phyloP scores from a whole-genome alignment of 2,329 filamentous ascomycete species.

The Dactylonectria macrodidyma region DNA sequence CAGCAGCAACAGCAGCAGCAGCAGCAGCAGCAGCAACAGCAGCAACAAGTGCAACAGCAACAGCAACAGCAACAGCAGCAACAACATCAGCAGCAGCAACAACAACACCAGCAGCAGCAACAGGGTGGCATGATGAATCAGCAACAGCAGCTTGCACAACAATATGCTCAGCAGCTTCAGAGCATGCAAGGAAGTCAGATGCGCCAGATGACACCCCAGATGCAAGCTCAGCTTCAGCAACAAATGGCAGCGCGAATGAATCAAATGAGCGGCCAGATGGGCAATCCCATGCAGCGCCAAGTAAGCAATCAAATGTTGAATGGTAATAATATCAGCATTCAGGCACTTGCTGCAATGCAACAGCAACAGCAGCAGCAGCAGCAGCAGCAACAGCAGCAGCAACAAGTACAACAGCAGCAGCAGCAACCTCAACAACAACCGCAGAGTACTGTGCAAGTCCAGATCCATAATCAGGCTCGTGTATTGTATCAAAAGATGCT shows the following conservation, averaged over 20 bases:
- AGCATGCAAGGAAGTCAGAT: constrained; percentile 56
- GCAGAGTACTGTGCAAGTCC: constrained; percentile 49
- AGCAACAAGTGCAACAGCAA: constrained; percentile 46
- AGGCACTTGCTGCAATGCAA: constrained; percentile 57
- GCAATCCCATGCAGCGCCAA: constrained; percentile 51
- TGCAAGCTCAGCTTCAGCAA: constrained; percentile 55
- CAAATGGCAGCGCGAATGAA: constrained; percentile 55
- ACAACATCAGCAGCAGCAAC: constrained; percentile 50
- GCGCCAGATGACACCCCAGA: constrained; percentile 53
- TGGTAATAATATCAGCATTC: constrained; percentile 57
- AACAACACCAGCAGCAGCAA: constrained; percentile 47
- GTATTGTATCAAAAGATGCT: constrained; percentile 59
- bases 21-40: constrained; percentile 49
- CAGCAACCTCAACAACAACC: constrained; percentile 50
- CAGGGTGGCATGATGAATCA: constrained; percentile 59
- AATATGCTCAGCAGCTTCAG: constrained; percentile 61
- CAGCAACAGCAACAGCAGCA: constrained; percentile 53
- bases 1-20: constrained; percentile 49
- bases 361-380: constrained; percentile 55
- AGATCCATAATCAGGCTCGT: constrained; percentile 53
- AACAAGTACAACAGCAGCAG: constrained; percentile 51
- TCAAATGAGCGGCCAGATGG: constrained; percentile 51
- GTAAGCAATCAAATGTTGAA: constrained; percentile 59
- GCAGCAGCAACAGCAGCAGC: constrained; percentile 50
- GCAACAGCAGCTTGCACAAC: constrained; percentile 60